Base-by-base conservation (phyloP, 352 stramenopile genomes). In the Phytophthora nicotianae region DNA sequence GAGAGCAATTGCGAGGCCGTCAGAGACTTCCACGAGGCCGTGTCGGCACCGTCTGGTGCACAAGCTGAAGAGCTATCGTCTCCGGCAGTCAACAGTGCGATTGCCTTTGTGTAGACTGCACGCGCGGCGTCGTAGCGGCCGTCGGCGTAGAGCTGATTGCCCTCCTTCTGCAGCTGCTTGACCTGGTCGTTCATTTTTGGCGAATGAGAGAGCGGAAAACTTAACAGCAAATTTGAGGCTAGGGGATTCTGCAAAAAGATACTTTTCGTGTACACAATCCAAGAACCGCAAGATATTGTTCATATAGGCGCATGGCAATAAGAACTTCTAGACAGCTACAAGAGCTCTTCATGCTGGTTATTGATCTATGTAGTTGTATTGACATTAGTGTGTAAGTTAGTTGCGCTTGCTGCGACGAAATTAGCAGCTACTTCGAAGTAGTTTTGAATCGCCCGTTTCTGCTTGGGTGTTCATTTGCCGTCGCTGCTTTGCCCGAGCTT, bases 111-210 rank as follows among this genome's bases (percentile, higher is more conserved):
- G 69, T 91, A 91, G n/a, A 60, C 46, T 35, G 19, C 61, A 24
- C 77, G 80, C 14, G 82, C 82, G 23, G 83, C 70, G 19, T 78
- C 82, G 58, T 89, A 91, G 50, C 70, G 76, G 5, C 82, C 82
- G 42, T 78, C 63, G 24, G 56, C 38, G 60, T 89, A 91, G 47
- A 72, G 49, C 48, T 51, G 70, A 58, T 91, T 91, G 56, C 78
- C 82, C 43, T 70, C 65, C 17, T 27, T 20, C 41, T 80, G 79
- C 2, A 91, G 70, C 42, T 57, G 14, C 49, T 78, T 79, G n/a
- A 70, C 47, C n/a, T 53, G 26, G 2, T 71, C 48, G 26, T 42
- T 43, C 43, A 65, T 66, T 62, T 72, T 72, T 38, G 19, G 33
- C 40, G 19, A 58, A 62, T 66, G 40, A 58, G 9, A 46, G 20